Evolutionary conservation across 2,329 filamentous ascomycete genomes (phyloP), one percentile per base, ranked within the genome.

Genomic region (Neofusicoccum ribis): DNA sequence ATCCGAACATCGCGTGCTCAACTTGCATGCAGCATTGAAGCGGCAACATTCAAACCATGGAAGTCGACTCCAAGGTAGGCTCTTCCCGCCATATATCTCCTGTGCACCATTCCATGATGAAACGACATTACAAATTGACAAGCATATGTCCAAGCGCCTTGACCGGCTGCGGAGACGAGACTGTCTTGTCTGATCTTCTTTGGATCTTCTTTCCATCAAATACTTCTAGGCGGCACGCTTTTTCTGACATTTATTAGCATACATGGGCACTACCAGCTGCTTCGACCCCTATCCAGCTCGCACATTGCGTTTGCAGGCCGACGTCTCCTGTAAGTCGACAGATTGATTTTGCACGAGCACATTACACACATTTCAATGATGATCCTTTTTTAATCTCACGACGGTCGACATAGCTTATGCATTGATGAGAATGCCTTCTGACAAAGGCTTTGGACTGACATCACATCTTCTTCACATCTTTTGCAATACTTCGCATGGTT

Each of bases 101-200:
- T 8, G 14, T 34, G 14, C 23, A 31, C 27, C 12, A 14, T 43
- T 56, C 31, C 74, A 88, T 95, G 92, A 95, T 95, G 91, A 95
- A 85, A 84, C 80, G 87, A 92, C 89, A 86, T 84, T 83, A 85
- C 86, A 83, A 79, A 89, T 88, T 64, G 92, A 96, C 92, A 96
- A 96, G 92, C 92, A 96, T 96, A 96, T 96, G 92, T 96, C 92
- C 85, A 89, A 96, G 92, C 88, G 84, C 82, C 69, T 71, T 66
- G 64, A 66, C 56, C 50, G 58, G 71, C 59, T 71, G 74, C 74
- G 79, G 84, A 76, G 85, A 86, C 77, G 76, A 78, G 68, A 74
- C 70, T 69, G 76, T 78, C 74, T 72, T 66, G 67, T 65, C 76
- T 78, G 76, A 78, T 68, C 65, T 41, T 59, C 56, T 39, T 7